Base-by-base conservation (phyloP, 345 rosid genomes). In the Excoecaria agallocha region DNA sequence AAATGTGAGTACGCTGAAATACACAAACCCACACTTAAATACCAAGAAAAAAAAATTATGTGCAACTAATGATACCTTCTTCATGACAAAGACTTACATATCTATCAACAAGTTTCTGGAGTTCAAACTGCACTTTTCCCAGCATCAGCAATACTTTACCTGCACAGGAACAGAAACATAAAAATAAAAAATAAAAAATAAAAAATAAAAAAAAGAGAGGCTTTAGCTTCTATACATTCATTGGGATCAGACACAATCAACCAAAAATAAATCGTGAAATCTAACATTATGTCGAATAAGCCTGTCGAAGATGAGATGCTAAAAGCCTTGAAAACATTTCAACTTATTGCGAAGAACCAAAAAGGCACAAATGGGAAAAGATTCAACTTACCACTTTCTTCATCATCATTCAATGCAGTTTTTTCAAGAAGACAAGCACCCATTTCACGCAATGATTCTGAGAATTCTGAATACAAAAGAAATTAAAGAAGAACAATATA, bases 391-490 rank as follows among this genome's bases (percentile, higher is more conserved):
- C 99, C 81, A 71, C 91, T 86, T 78, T 89, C 99, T 86, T 86
- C 89, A 52, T 90, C 96, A 73, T 85, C 87, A 58, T 89, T 87
- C 46, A 90, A 84, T 13, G 96, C 86, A 22, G 88, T 91, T 85
- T 86, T 89, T 83, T 88, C 93, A 20, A 96, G 92, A 59, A 96
- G 88, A 86, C 93, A 93, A 58, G 87, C 78, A 76, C 99, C 98
- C 97, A 96, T 85, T 84, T 96, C 98, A 71, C 77, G 92, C 82
- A 93, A 76, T 13, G 99, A 90, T 74, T 91, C 98, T 3, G 99
- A 93, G 84, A 96, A 93, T 84, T 96, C 98, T 96, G 88, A 46
- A 65, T 38, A 49, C 2, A 38, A 66, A 66, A 1, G 24, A 9
- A 54, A 6, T 1, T 0, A 16, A 6, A 43, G 68, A 60, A 58